These are phyloP conservation scores for Suillus subaureus DNA, from an alignment of 768 basidiomycete species.

Conservation along the genomic window DNA sequence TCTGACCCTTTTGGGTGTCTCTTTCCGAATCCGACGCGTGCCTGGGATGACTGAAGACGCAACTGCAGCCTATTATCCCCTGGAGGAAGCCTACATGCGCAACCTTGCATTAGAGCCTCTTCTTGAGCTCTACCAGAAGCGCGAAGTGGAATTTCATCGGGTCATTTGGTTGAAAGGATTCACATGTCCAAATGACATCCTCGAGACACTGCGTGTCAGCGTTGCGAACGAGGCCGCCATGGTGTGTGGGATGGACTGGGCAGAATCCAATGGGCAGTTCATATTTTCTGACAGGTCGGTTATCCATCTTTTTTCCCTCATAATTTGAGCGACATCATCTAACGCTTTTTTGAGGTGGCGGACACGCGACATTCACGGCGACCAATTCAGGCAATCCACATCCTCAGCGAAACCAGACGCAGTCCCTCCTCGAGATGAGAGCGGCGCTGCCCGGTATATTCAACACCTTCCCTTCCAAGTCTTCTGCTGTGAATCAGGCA, in stretches of 20 bases:
- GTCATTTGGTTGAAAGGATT: constrained; percentile 99
- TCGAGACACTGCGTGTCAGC: constrained; percentile 93
- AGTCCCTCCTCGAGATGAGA: constrained; percentile 88
- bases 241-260: constrained; percentile 99
- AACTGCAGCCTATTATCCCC: constrained; percentile 87
- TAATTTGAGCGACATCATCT: constrained; percentile 8
- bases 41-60: constrained; percentile 92
- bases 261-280: constrained; percentile 95
- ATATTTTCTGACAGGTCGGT: constrained; percentile 94
- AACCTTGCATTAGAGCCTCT: constrained; percentile 93
- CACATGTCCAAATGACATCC: constrained; percentile 96
- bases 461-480: constrained; percentile 97
- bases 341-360: constrained; percentile 68
- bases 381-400: constrained; percentile 96
- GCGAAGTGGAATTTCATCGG: constrained; percentile 82
- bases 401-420: constrained; percentile 89
- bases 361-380: constrained; percentile 96
- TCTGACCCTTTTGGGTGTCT: constrained; percentile 88
- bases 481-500: constrained; percentile 98
- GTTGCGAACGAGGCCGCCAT: constrained; percentile 91
- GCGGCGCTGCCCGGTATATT: constrained; percentile 80
- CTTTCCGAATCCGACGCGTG: constrained; percentile 91
- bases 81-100: constrained; percentile 92
- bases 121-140: constrained; percentile 72
- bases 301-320: not conserved